phyloP scores from a whole-genome alignment of 305 asterid species.

The Nicotiana rustica region DNA sequence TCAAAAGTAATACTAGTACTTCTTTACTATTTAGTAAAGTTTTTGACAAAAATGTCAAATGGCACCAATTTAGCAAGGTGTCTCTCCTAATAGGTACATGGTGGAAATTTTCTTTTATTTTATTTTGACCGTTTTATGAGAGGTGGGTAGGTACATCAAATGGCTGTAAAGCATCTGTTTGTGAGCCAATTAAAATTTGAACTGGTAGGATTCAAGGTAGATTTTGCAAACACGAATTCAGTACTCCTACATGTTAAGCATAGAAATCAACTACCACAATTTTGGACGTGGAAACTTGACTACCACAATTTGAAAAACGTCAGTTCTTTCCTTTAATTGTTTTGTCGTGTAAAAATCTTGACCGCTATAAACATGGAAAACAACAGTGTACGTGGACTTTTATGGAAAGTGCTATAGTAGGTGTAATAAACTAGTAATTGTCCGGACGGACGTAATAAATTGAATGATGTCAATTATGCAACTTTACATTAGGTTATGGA shows the following conservation, averaged over 20 bases:
- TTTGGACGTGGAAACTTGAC: constrained; percentile 2
- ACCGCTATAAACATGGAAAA: neutral
- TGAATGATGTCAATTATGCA: neutral
- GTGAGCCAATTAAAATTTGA: neutral
- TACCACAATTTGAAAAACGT: neutral
- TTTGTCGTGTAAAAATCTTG: neutral
- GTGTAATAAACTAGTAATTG: too few species aligned
- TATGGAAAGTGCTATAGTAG: neutral
- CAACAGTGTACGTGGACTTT: neutral
- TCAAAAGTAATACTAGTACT: too few species aligned
- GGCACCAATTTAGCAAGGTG: too few species aligned
- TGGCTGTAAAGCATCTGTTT: too few species aligned
- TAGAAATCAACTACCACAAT: too few species aligned
- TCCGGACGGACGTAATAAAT: neutral
- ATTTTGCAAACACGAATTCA: neutral
- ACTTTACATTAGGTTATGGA: too few species aligned
- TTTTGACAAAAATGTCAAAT: too few species aligned
- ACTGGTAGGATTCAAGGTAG: neutral
- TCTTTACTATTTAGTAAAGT: too few species aligned
- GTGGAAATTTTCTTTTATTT: too few species aligned
- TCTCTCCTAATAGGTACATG: too few species aligned
- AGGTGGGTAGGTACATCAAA: too few species aligned
- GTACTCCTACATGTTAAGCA: neutral
- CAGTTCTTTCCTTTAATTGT: neutral
- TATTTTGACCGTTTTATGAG: too few species aligned